Evolutionary conservation across 2,329 filamentous ascomycete species (phyloP).

Genomic region (Pezizomycotina sp.): DNA sequence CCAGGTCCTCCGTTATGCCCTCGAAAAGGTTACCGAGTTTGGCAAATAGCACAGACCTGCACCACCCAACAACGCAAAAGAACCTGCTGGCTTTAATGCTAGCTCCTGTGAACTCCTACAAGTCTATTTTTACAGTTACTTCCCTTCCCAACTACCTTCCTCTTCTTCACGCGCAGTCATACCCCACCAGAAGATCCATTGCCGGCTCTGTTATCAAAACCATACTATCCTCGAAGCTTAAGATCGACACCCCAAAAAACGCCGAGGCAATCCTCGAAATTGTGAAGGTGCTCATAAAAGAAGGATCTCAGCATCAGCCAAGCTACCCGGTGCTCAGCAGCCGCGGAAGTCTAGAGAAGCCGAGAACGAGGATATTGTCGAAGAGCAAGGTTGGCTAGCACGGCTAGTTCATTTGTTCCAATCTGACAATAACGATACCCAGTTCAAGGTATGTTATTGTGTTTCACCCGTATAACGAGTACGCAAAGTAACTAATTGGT

Average conservation of each 20-base stretch:
- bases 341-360: slow-evolving; percentile 38
- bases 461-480: no score
- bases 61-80: slow-evolving; percentile 71
- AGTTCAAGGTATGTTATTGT: slow-evolving; percentile 50
- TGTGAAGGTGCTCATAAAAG: slow-evolving; percentile 79
- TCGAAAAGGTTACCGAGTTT: slow-evolving; percentile 73
- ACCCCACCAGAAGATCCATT: slow-evolving; percentile 76
- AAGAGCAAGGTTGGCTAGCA: slow-evolving; percentile 94
- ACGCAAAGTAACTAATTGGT: no score
- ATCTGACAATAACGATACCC: slow-evolving; percentile 72
- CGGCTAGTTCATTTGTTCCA: slow-evolving; percentile 78
- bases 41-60: slow-evolving; percentile 85
- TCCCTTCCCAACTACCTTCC: slow-evolving; percentile 84
- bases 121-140: slow-evolving; percentile 89
- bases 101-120: slow-evolving; percentile 74
- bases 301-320: slow-evolving; percentile 60
- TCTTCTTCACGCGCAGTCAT: slow-evolving; percentile 78
- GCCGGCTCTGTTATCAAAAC: slow-evolving; percentile 73
- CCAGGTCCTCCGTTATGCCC: slow-evolving; percentile 58
- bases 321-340: slow-evolving; percentile 72
- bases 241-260: slow-evolving; percentile 59
- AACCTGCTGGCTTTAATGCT: slow-evolving; percentile 81
- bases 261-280: slow-evolving; percentile 80
- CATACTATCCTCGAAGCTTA: slow-evolving; percentile 66
- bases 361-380: slow-evolving; percentile 93